Evolutionary conservation across 371 early-diverging fungal genomes (phyloP), one percentile per base, ranked within the genome.

Genomic region (Mortierella sp.): DNA sequence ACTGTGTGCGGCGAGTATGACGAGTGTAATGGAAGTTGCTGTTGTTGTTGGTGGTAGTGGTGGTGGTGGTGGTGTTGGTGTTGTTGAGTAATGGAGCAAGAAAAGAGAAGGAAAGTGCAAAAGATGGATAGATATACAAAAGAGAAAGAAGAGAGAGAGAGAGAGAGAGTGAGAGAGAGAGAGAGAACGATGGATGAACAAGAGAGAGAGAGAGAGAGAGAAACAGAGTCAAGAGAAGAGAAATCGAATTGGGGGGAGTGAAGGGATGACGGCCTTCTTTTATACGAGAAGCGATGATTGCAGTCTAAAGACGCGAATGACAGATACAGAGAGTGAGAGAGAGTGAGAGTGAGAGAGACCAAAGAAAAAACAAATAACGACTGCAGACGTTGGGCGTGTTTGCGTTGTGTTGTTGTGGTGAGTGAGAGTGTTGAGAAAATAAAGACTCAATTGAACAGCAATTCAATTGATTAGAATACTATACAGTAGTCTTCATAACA

Each of bases 311-410:
- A 60, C 63, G 63, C 63, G 63, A 60, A 34, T 28, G 6, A 16
- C 16, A 31, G n/a, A n/a, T n/a, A n/a, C n/a, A n/a, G n/a, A n/a
- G n/a, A n/a, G n/a, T n/a, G n/a, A n/a, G n/a, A n/a, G n/a, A n/a
- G n/a, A n/a, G n/a, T n/a, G n/a, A n/a, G n/a, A n/a, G n/a, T n/a
- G n/a, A 31, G 16, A 3, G 31, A 26, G 3, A 57, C n/a, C 3
- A 58, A 31, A 14, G 14, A 31, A 1, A 31, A 60, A 31, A 38
- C 34, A 31, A 65, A 34, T 8, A 42, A 16, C 19, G 28, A 28
- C 68, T 38, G 68, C 68, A 68, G 42, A 68, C 68, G 68, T 68
- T 68, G 68, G 44, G 68, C 63, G 63, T 60, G 63, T 38, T 38
- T 31, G 63, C 31, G 63, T 38, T 38, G 42, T 38, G 50, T 63